Evolutionary conservation across 805 yeast species (phyloP), one percentile per base, ranked within the genome.

Genomic region (Groenewaldozyma tartarivorans): DNA sequence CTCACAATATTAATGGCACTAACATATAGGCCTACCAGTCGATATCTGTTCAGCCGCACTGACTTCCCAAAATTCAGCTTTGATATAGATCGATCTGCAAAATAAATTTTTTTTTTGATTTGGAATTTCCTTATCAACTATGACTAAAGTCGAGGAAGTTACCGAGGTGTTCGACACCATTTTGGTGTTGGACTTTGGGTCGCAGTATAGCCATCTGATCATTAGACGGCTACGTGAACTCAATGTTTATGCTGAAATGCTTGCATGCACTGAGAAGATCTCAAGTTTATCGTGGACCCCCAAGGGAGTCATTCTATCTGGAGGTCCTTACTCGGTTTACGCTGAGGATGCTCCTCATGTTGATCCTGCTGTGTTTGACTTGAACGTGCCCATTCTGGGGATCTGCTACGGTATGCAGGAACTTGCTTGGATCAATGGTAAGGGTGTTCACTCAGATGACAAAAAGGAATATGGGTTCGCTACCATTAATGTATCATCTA

Each of bases 351-450:
- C 96, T 47, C 98, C 98, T 34, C 98, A 92, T 64, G 98, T 90
- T 44, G 98, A 92, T 68, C 92, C 79, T 51, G 96, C 76, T 42
- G 78, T 92, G 46, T 92, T 92, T 69, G 75, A 90, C 54, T 76
- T 92, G 55, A 74, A 76, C 46, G 98, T 92, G 29, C 98, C 98
- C 49, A 82, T 92, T 57, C 71, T 92, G 52, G 98, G 98, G 58
- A 92, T 92, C 63, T 92, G 98, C 69, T 92, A 92, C 68, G 98
- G 98, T 66, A 83, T 92, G 90, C 98, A 92, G 72, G 98, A 92
- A 69, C 69, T 92, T 53, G 98, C 98, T 41, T 90, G 97, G 97
- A 80, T 87, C 57, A 85, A 85, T 64, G 94, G 94, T 64, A 83
- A 84, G 63, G 82, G 82, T 51, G 98, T 92, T 45, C 84, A 86